These are phyloP conservation scores for Lodderomyces parapsilosis DNA, from an alignment of 1,139 yeast species.

Conservation along the genomic window DNA sequence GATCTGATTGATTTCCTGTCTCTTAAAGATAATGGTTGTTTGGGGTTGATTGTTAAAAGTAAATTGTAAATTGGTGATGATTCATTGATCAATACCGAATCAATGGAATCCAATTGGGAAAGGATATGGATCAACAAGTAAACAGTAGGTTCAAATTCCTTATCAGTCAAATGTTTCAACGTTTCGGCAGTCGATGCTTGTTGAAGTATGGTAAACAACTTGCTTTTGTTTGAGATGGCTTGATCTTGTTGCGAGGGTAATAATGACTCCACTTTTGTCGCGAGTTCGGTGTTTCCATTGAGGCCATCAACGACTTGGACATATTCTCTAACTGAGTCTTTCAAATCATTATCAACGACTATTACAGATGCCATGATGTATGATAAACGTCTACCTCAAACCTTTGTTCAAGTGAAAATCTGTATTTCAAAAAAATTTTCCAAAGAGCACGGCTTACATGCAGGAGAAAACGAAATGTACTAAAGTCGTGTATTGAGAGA, in stretches of 20 bases:
- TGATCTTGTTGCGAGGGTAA: conserved; percentile 23
- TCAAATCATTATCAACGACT: conserved; percentile 46
- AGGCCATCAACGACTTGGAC: conserved; percentile 39
- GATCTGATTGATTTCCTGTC: conserved; percentile 48
- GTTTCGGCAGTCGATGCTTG: conserved; percentile 24
- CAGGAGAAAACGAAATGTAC: background rate
- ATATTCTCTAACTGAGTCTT: conserved; percentile 42
- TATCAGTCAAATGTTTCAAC: conserved; percentile 39
- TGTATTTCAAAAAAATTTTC: conserved; percentile 5
- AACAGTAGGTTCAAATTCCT: conserved; percentile 47
- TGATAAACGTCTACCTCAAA: background rate
- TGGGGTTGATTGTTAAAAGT: conserved; percentile 36
- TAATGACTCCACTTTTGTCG: conserved; percentile 26
- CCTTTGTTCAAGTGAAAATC: background rate
- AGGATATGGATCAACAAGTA: conserved; percentile 41
- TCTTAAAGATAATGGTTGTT: conserved; percentile 42
- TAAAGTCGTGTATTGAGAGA: conserved; percentile 1
- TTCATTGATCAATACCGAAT: conserved; percentile 25
- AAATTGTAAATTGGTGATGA: conserved; percentile 30
- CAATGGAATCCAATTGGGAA: conserved; percentile 26
- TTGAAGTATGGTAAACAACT: conserved; percentile 28
- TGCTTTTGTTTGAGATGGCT: conserved; percentile 29
- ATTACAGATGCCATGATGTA: conserved; percentile 35
- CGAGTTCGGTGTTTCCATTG: conserved; percentile 27
- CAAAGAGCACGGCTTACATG: background rate